Evolutionary conservation across 2,329 filamentous ascomycete genomes (phyloP).

Genomic region (Colletotrichum sp.): DNA sequence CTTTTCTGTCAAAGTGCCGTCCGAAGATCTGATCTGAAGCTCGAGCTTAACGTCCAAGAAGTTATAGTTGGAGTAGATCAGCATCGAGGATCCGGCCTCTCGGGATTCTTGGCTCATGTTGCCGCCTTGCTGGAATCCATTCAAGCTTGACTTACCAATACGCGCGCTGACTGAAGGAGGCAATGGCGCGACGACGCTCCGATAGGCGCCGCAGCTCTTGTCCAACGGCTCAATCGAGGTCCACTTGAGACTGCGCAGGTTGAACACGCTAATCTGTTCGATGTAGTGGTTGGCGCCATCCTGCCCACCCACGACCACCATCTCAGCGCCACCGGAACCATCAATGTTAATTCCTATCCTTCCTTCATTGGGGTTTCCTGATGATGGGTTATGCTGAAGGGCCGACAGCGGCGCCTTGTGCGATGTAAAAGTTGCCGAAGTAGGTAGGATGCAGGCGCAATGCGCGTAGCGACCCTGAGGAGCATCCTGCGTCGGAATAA

Average conservation of each 20-base stretch:
- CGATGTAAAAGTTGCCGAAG: constrained; percentile 85
- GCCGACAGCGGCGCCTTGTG: constrained; percentile 83
- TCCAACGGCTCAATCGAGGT: constrained; percentile 86
- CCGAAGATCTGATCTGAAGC: constrained; percentile 83
- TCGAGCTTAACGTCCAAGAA: constrained; percentile 97
- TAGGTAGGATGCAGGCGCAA: constrained; percentile 90
- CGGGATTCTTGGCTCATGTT: constrained; percentile 59
- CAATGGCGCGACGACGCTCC: constrained; percentile 90
- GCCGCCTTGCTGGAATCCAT: constrained; percentile 46
- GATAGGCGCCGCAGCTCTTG: constrained; percentile 93
- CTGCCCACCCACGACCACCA: constrained; percentile 96
- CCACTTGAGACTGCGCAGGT: constrained; percentile 93
- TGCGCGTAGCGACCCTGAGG: constrained; percentile 97
- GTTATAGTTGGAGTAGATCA: constrained; percentile 99
- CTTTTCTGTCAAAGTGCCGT: constrained; percentile 85
- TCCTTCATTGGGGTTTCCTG: constrained; percentile 84
- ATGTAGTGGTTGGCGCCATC: constrained; percentile 99
- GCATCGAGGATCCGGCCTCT: constrained; percentile 74
- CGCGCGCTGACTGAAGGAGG: constrained; percentile 67
- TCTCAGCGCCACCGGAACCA: constrained; percentile 90
- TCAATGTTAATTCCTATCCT: constrained; percentile 88
- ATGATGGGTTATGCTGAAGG: constrained; percentile 86
- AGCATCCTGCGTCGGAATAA: constrained; percentile 77
- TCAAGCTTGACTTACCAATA: constrained; percentile 65
- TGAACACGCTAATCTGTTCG: constrained; percentile 98